Evolutionary conservation across 108 stramenopile genomes (phyloP), one percentile per base, ranked within the genome.

Genomic region (Stephanodiscus minutulus): DNA sequence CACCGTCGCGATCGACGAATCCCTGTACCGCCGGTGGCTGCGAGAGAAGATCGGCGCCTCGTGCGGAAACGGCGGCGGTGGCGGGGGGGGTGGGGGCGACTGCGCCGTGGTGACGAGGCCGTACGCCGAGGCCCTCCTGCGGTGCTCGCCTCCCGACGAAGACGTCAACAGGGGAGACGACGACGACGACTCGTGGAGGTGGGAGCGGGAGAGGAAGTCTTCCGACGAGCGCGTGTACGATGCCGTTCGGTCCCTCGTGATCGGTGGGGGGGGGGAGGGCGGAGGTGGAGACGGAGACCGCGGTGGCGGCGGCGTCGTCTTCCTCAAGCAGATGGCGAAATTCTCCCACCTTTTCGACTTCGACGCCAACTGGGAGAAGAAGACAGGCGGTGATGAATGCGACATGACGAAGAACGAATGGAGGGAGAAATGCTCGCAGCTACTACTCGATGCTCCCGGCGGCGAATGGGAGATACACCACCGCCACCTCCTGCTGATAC

Each of bases 271-370:
- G 44, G 52, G 6, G 61, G 29, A 0, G 49, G 82, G 25, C 36
- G 36, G 58, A 50, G n/a, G n/a, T n/a, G n/a, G n/a, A n/a, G n/a
- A n/a, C n/a, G n/a, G n/a, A n/a, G n/a, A n/a, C 1, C n/a, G 8
- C 39, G 39, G 11, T 11, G 11, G 3, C 35, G 52, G 36, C n/a
- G 85, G 88, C 2, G 76, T 94, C 9, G 68, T 95, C 15, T 96
- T 96, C 73, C 80, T 84, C 64, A 98, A 98, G 76, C 96, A 98
- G 85, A 95, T 98, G 88, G 91, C 94, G 3, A 96, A 98, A 61
- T 92, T 95, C 70, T 46, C 82, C 2, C 56, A 50, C 35, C 55
- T 88, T 0, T 91, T 89, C 61, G 83, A 91, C 61, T 90, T 92
- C 58, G 81, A 85, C 28, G 78, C 79, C 33, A 78, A 93, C 48